phyloP scores from a whole-genome alignment of 2,329 filamentous ascomycete species.

The Fusarium drepaniforme region DNA sequence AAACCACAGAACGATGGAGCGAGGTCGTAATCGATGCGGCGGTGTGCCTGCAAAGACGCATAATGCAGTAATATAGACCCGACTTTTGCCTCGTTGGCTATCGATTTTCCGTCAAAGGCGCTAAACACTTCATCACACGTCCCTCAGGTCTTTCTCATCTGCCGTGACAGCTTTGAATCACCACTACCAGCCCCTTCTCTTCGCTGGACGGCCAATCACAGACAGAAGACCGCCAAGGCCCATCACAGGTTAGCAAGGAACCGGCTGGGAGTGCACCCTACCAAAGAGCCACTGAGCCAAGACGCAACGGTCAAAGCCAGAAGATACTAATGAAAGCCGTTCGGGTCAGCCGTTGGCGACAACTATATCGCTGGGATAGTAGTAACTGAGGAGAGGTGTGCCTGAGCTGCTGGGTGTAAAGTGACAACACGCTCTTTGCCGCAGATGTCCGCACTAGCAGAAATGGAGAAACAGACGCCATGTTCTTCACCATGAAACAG shows the following conservation, averaged over 20 bases:
- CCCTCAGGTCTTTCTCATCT: conserved; percentile 23
- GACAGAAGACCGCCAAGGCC: conserved; percentile 14
- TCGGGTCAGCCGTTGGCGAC: conserved; percentile 30
- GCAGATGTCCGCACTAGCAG: background rate
- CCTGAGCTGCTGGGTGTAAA: conserved; percentile 3
- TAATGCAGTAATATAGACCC: conserved; percentile 35
- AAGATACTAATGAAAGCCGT: conserved; percentile 16
- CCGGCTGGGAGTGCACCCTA: conserved; percentile 12
- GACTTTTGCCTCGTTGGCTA: conserved; percentile 27
- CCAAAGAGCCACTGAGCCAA: conserved; percentile 24
- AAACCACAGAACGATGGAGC: conserved; percentile 16
- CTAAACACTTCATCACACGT: conserved; percentile 37
- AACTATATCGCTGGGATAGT: conserved; percentile 24
- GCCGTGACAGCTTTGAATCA: conserved; percentile 41
- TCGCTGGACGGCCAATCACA: conserved; percentile 33
- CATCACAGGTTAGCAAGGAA: conserved; percentile 37
- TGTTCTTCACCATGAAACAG: conserved; percentile 3
- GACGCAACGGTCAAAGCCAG: conserved; percentile 29
- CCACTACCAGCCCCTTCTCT: conserved; percentile 31
- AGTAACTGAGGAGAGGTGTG: conserved; percentile 8
- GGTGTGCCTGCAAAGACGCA: conserved; percentile 36
- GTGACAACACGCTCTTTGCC: conserved; percentile 7
- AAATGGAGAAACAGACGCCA: background rate
- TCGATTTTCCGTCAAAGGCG: conserved; percentile 26
- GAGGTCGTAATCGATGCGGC: conserved; percentile 35